These are phyloP conservation scores for Pugionium dolabratum DNA, from an alignment of 345 rosid species.

Conservation along the genomic window DNA sequence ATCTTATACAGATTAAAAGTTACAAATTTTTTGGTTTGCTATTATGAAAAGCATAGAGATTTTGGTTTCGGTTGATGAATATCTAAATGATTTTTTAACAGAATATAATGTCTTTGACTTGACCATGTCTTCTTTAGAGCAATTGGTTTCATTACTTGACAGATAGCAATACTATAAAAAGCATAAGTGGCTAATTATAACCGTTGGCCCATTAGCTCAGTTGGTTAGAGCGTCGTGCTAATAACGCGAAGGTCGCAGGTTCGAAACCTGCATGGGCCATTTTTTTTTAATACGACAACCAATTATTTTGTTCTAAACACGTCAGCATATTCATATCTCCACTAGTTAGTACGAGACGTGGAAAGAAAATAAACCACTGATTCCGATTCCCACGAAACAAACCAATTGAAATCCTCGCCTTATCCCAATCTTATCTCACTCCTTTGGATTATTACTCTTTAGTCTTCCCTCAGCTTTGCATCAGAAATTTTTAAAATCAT, in stretches of 20 bases:
- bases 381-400: conserved; percentile 35
- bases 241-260: conserved; percentile 83
- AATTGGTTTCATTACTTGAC: too few relatives aligned
- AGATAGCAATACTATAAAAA: too few relatives aligned
- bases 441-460: conserved; percentile 30
- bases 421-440: conserved; percentile 76
- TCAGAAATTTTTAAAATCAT: conserved; percentile 19
- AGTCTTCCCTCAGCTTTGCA: conserved; percentile 25
- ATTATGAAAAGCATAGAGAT: too few relatives aligned
- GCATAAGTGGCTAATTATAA: too few relatives aligned
- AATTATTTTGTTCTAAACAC: background rate
- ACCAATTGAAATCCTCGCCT: conserved; percentile 67
- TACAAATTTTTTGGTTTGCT: too few relatives aligned
- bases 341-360: conserved; percentile 51
- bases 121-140: too few relatives aligned
- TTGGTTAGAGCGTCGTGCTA: conserved; percentile 95
- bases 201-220: conserved; percentile 39
- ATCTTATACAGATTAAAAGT: too few relatives aligned
- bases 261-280: conserved; percentile 42
- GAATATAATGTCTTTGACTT: too few relatives aligned
- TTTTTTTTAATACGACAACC: too few relatives aligned
- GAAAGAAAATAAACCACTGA: conserved; percentile 37
- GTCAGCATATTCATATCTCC: conserved; percentile 50
- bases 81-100: too few relatives aligned
- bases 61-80: too few relatives aligned